These are phyloP conservation scores for Bathelium albidoporum DNA, from an alignment of 495 filamentous ascomycete genomes.

Conservation along the genomic window DNA sequence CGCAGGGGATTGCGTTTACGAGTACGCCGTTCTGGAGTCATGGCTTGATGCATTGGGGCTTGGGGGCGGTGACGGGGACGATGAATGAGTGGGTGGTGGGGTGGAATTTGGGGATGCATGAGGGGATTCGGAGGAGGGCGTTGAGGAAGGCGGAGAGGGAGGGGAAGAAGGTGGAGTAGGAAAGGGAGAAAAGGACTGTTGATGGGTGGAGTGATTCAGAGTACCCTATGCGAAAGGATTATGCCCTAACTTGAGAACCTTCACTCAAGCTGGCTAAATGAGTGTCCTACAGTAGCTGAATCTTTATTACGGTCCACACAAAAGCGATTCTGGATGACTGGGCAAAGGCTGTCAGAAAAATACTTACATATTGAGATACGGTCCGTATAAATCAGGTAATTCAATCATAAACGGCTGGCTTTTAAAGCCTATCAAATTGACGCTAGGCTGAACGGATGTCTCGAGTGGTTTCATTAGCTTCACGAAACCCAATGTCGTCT, in stretches of 20 bases:
- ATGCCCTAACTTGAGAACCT: too few species aligned
- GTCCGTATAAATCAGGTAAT: too few species aligned
- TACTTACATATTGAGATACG: too few species aligned
- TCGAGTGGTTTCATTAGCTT: too few species aligned
- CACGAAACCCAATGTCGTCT: neutral
- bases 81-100: constrained; percentile 51
- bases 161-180: constrained; percentile 44
- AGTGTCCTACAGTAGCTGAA: too few species aligned
- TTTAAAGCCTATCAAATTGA: too few species aligned
- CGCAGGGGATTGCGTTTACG: constrained; percentile 62
- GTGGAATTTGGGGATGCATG: constrained; percentile 71
- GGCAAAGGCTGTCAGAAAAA: too few species aligned
- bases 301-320: too few species aligned
- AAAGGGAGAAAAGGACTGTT: neutral
- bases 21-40: constrained; percentile 92
- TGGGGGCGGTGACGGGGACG: constrained; percentile 60
- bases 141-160: constrained; percentile 83
- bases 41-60: constrained; percentile 73
- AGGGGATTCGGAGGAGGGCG: constrained; percentile 75
- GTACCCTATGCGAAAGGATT: neutral
- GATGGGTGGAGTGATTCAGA: neutral
- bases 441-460: too few species aligned
- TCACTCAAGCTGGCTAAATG: too few species aligned
- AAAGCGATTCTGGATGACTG: too few species aligned
- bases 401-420: too few species aligned